Evolutionary conservation across 305 asterid species (phyloP).

Genomic region (Andrographis paniculata): DNA sequence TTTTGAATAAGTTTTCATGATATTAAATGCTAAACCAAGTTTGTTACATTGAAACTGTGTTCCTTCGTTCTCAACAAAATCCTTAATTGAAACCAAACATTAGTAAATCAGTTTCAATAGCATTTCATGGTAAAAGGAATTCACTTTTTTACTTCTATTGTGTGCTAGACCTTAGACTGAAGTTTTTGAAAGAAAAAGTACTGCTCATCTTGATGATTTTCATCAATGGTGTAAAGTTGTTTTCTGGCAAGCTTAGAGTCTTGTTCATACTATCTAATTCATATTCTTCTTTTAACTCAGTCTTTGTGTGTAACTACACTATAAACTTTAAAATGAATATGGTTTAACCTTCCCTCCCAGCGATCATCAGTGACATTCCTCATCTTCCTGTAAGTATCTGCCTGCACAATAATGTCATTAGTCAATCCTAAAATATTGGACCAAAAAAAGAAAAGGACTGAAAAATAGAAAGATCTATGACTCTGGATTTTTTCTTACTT

Average conservation of each 20-base stretch:
- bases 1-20: not conserved
- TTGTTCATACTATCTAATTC: not conserved
- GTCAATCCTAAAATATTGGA: constrained; percentile 14
- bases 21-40: not conserved
- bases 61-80: too few species aligned
- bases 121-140: too few species aligned
- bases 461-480: too few species aligned
- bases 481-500: constrained; percentile 37
- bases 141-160: too few species aligned
- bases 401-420: constrained; percentile 42
- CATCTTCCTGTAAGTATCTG: constrained; percentile 89
- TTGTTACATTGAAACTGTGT: too few species aligned
- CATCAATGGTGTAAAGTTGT: too few species aligned
- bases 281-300: too few species aligned
- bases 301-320: not conserved
- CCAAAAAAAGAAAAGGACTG: not conserved
- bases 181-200: too few species aligned
- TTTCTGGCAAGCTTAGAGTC: not conserved
- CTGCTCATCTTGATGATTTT: too few species aligned
- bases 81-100: too few species aligned
- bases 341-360: constrained; percentile 94
- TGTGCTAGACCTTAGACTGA: too few species aligned
- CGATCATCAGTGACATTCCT: constrained; percentile 68
- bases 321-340: constrained; percentile 4
- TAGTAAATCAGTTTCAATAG: too few species aligned